Percentiles rank a stretch among this genome's conserved stretches.
phyloP scores from a whole-genome alignment of 148 eudicot species.

The Cornus controversa region DNA sequence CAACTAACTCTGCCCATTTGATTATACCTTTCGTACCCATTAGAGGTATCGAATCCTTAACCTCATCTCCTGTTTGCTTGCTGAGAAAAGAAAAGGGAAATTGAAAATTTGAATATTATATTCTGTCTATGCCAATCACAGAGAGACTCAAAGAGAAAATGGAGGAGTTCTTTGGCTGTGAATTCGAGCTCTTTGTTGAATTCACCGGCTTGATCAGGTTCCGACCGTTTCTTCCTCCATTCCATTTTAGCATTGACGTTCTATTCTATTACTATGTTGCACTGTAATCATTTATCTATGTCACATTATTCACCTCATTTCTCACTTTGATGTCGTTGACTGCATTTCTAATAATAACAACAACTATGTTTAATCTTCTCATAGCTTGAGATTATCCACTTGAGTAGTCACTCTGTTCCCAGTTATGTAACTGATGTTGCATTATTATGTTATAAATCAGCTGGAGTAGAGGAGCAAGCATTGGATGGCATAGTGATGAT shows the following conservation, averaged over 20 bases:
- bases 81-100: constrained; percentile 21
- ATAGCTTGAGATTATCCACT: not conserved
- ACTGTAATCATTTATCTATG: not conserved
- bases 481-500: constrained; percentile 99
- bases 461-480: constrained; percentile 95
- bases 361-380: not conserved
- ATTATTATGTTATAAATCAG: constrained; percentile 21
- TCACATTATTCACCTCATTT: not conserved
- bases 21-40: constrained; percentile 81
- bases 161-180: constrained; percentile 81
- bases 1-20: constrained; percentile 75
- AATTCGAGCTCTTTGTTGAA: constrained; percentile 78
- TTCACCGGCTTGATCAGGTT: constrained; percentile 97
- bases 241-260: no score
- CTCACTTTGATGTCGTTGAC: not conserved
- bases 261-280: not conserved
- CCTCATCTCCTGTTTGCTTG: not conserved
- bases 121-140: constrained; percentile 12
- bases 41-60: no score
- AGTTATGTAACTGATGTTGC: no score
- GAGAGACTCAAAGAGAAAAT: constrained; percentile 73
- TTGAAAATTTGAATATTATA: not conserved
- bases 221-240: not conserved
- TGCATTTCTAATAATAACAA: not conserved
- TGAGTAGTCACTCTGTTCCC: no score